A percentile compares a stretch with the other conserved stretches of the same genome.
Conservation (phyloP, 2,329 filamentous ascomycete genomes). For the Phyllosticta citribraziliensis region DNA sequence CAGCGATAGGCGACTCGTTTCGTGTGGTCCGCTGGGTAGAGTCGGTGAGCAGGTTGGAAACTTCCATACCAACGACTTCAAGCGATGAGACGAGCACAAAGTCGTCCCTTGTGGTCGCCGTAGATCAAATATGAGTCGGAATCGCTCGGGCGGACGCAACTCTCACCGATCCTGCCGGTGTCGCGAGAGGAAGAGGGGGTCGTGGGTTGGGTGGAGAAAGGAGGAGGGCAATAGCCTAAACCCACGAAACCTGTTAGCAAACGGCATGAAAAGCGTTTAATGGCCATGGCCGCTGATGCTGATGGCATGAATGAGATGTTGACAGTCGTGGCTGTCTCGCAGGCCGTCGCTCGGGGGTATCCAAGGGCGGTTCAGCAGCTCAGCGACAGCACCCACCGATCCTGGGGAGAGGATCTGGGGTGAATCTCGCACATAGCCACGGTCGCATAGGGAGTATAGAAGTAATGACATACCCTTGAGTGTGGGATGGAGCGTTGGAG, state of each 20-base stretch:
- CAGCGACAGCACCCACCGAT: constrained; percentile 12
- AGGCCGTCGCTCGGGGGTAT: constrained; percentile 21
- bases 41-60: constrained; percentile 23
- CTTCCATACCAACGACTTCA: constrained; percentile 19
- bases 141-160: not conserved
- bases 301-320: constrained; percentile 7
- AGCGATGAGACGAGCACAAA: not conserved
- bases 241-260: constrained; percentile 6
- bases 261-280: not conserved
- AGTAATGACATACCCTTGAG: constrained; percentile 22
- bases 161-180: constrained; percentile 28
- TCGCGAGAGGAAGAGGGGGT: constrained; percentile 24
- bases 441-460: constrained; percentile 25
- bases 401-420: constrained; percentile 10
- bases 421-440: constrained; percentile 14
- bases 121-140: not conserved
- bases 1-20: constrained; percentile 3
- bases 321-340: constrained; percentile 15
- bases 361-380: constrained; percentile 20
- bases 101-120: constrained; percentile 2
- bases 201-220: constrained; percentile 20
- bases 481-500: constrained; percentile 19
- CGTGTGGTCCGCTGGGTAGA: constrained; percentile 1
- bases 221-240: constrained; percentile 18
- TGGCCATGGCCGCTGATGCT: not conserved